phyloP scores from a whole-genome alignment of 2,329 filamentous ascomycete species.

The Fusarium sp. region DNA sequence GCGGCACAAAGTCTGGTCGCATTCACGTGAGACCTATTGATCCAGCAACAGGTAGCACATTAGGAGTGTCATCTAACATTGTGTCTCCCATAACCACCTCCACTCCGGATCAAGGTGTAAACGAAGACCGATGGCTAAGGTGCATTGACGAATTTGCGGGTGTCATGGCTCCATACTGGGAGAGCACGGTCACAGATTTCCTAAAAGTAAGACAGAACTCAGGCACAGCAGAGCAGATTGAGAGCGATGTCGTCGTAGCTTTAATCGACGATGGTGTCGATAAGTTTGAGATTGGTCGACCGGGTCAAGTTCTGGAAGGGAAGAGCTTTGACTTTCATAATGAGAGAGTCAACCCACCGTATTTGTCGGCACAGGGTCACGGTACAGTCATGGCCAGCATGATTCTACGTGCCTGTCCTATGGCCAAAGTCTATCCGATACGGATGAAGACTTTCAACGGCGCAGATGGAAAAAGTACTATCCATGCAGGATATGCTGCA shows the following conservation, averaged over 20 bases:
- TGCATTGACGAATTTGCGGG: no score
- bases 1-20: no score
- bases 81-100: no score
- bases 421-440: conserved; percentile 5
- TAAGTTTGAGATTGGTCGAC: background rate
- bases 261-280: conserved; percentile 13
- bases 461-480: background rate
- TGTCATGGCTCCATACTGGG: no score
- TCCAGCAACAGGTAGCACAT: no score
- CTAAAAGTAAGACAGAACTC: no score
- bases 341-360: background rate
- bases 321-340: conserved; percentile 9
- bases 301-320: background rate
- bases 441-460: background rate
- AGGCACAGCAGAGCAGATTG: background rate
- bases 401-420: conserved; percentile 8
- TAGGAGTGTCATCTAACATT: no score
- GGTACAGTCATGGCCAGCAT: background rate
- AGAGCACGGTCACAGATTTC: no score
- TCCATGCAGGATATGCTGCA: background rate
- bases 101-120: no score
- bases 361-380: background rate
- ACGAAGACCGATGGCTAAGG: no score
- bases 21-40: no score
- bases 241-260: background rate